Percentiles rank a stretch among this genome's conserved stretches.
phyloP scores from a whole-genome alignment of 2,329 filamentous ascomycete genomes.

The Ceratocystis cubensis region DNA sequence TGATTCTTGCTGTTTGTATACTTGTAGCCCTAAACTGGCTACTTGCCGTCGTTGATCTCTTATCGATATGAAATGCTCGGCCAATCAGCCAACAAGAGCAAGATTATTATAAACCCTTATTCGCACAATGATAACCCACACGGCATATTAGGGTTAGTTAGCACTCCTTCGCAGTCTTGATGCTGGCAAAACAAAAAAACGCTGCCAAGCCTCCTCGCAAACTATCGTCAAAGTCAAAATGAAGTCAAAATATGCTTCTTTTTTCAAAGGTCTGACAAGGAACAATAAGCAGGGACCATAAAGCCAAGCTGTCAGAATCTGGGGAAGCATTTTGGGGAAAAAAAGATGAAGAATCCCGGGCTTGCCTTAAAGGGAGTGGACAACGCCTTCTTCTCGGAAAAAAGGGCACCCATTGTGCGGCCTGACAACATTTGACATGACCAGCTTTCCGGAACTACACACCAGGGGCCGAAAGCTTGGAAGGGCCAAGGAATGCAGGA shows the following conservation, averaged over 20 bases:
- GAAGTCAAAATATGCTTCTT: slow-evolving; percentile 6
- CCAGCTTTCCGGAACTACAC: not conserved
- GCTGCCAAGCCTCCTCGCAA: not conserved
- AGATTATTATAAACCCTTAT: not conserved
- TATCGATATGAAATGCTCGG: not conserved
- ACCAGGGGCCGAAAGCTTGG: not conserved
- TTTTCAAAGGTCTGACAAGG: not conserved
- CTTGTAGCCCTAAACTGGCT: not conserved
- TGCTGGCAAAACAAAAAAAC: not conserved
- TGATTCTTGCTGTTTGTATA: not conserved
- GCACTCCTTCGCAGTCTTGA: not conserved
- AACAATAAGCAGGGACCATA: not conserved
- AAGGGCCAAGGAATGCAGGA: not conserved
- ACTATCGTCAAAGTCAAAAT: not conserved
- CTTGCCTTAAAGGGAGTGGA: not conserved
- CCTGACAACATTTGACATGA: not conserved
- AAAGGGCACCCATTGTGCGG: not conserved
- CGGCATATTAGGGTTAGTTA: accelerated
- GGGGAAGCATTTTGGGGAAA: not conserved
- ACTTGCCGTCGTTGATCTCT: not conserved
- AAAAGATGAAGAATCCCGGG: not conserved
- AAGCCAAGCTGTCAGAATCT: slow-evolving; percentile 3
- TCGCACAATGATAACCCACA: not conserved
- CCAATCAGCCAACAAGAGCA: too few relatives aligned
- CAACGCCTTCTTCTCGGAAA: not conserved